Evolutionary conservation across 129 eudicot genomes (phyloP).

Genomic region (Lactuca saligna): DNA sequence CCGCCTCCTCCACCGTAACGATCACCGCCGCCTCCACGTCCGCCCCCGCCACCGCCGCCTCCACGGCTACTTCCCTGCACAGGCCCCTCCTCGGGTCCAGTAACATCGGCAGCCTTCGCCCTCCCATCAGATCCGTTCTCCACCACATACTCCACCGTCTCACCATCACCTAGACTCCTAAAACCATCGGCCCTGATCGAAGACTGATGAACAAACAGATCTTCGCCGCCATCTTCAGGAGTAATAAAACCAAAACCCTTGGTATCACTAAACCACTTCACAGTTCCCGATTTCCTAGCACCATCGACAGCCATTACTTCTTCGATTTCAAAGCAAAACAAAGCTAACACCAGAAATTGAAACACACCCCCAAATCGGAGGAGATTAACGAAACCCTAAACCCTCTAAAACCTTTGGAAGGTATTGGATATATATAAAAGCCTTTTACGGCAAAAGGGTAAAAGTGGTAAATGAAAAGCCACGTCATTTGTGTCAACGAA

Average conservation of each 20-base stretch:
- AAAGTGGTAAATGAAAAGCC: conserved; percentile 11
- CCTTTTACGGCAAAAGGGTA: conserved; percentile 20
- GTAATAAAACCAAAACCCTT: conserved; percentile 41
- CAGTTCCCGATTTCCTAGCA: conserved; percentile 34
- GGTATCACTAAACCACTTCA: conserved; percentile 43
- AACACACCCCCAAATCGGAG: conserved; percentile 11
- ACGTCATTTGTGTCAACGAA: conserved; percentile 21
- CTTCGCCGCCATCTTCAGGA: conserved; percentile 70
- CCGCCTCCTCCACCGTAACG: conserved; percentile 19
- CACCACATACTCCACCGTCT: conserved; percentile 59
- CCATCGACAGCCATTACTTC: conserved; percentile 40
- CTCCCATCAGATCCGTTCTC: conserved; percentile 64
- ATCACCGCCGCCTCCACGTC: conserved; percentile 19
- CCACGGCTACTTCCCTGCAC: conserved; percentile 35
- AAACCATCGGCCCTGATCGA: conserved; percentile 75
- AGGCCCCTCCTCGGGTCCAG: conserved; percentile 31
- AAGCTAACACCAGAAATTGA: conserved; percentile 6
- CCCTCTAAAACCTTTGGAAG: conserved; percentile 18
- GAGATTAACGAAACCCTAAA: conserved; percentile 19
- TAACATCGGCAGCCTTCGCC: conserved; percentile 62
- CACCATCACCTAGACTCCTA: conserved; percentile 76
- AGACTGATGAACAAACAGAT: conserved; percentile 81
- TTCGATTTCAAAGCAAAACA: not conserved
- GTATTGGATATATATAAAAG: conserved; percentile 13
- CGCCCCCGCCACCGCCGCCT: conserved; percentile 30